phyloP scores from a whole-genome alignment of 768 basidiomycete genomes.

The Mycena haematopus region DNA sequence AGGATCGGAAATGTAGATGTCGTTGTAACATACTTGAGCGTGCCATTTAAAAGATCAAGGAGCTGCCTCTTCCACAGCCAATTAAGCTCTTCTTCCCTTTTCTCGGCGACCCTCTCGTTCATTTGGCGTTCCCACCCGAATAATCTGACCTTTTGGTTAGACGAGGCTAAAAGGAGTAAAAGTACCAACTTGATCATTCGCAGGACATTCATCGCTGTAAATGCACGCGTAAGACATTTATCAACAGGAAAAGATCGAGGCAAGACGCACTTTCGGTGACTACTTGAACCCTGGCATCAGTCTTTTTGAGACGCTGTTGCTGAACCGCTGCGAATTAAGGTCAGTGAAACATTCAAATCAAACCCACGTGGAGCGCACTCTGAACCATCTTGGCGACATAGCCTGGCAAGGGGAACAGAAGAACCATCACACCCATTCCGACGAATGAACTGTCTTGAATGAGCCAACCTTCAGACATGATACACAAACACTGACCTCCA shows the following conservation, averaged over 20 bases:
- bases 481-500: slow-evolving; percentile 47
- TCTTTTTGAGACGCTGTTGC: slow-evolving; percentile 57
- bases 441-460: slow-evolving; percentile 53
- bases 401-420: slow-evolving; percentile 64
- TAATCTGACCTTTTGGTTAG: slow-evolving; percentile 35
- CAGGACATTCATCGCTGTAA: slow-evolving; percentile 59
- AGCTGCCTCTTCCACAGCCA: slow-evolving; percentile 57
- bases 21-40: slow-evolving; percentile 49
- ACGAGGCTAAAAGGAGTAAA: background rate
- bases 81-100: slow-evolving; percentile 66
- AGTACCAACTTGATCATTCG: slow-evolving; percentile 63
- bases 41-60: slow-evolving; percentile 53
- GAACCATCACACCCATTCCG: slow-evolving; percentile 48
- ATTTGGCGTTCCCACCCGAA: slow-evolving; percentile 74
- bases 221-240: slow-evolving; percentile 33
- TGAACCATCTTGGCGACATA: slow-evolving; percentile 57
- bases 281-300: slow-evolving; percentile 65
- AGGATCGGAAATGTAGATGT: background rate
- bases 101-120: slow-evolving; percentile 56
- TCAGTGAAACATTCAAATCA: background rate
- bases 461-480: background rate
- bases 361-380: slow-evolving; percentile 26
- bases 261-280: slow-evolving; percentile 62
- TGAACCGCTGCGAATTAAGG: slow-evolving; percentile 42
- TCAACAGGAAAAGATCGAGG: slow-evolving; percentile 28